Base-by-base conservation (phyloP, 257 asterid species). In the Solanum rostratum region DNA sequence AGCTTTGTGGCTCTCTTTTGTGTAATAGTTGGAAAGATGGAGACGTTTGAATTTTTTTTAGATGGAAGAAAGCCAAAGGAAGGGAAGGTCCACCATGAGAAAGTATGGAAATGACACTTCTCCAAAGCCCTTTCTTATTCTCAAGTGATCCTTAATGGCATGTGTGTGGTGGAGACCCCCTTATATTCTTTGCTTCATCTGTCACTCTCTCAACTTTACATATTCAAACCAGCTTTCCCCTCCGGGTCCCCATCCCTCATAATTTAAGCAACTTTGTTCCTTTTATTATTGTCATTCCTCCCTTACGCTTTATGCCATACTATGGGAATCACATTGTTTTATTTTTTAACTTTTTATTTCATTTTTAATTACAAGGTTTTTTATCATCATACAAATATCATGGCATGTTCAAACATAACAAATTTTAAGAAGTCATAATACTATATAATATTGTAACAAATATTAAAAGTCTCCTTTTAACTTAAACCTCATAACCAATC, bases 201-300 rank as follows among this genome's bases (percentile, higher is more conserved):
- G 85, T 87, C 88, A 45, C 86, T 33, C 22, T 89, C 87, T 87
- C 60, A 84, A 41, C 89, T 88, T 84, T 88, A 46, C 88, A 59
- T 37, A 82, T 84, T 55, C 88, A 82, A 70, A 85, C 84, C 84
- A 76, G 85, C 80, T 22, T 50, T 59, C 14, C 12, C 54, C 20
- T 4, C 8, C 16, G 5, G 39, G 39, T 33, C 39, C 7, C 14
- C 29, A 20, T 57, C 12, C 13, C 13, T 20, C 13, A 7, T 20
- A 20, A 57, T 57, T 57, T 55, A 9, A 8, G 12, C 49, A 43
- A 8, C 45, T 41, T 41, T 41, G 2, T 7, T 6, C n/a, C n/a
- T 57, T 20, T n/a, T n/a, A 57, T n/a, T 57, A 57, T 20, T 8
- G 13, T 4, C 10, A n/a, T 15, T 10, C 13, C 49, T 45, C 49